phyloP scores from a whole-genome alignment of 2,329 filamentous ascomycete species.

The Orbilia javanica region DNA sequence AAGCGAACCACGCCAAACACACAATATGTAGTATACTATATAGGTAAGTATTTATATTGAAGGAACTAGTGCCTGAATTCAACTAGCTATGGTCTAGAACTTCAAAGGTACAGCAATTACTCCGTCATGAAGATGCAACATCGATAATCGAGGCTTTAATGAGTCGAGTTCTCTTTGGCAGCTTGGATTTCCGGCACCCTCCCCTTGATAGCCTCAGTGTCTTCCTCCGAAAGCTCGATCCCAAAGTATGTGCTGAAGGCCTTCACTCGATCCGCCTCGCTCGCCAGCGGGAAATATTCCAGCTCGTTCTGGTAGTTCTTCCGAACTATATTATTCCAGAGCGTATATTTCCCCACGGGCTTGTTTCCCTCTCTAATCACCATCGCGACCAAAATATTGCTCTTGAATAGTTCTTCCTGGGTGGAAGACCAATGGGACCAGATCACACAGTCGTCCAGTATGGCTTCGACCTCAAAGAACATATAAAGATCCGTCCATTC shows the following conservation, averaged over 20 bases:
- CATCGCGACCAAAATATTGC: slow-evolving; percentile 36
- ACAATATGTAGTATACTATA: too few species aligned
- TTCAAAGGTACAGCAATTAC: too few species aligned
- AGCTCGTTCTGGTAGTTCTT: slow-evolving; percentile 9
- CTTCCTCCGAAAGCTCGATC: slow-evolving; percentile 35
- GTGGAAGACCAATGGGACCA: slow-evolving; percentile 40
- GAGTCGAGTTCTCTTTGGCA: not conserved
- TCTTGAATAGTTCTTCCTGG: slow-evolving; percentile 17
- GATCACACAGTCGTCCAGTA: slow-evolving; percentile 34
- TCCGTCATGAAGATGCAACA: not conserved
- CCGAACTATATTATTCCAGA: slow-evolving; percentile 35
- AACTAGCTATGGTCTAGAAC: not conserved
- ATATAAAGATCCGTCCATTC: slow-evolving; percentile 48
- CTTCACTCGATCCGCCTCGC: slow-evolving; percentile 31
- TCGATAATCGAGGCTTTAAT: not conserved
- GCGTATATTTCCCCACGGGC: slow-evolving; percentile 30
- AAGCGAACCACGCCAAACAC: not conserved
- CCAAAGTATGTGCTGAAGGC: slow-evolving; percentile 29
- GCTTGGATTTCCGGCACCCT: slow-evolving; percentile 11
- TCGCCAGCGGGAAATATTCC: slow-evolving; percentile 22
- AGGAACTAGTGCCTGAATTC: not conserved
- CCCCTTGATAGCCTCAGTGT: slow-evolving; percentile 28
- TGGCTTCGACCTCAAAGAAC: slow-evolving; percentile 46
- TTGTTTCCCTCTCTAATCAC: slow-evolving; percentile 37
- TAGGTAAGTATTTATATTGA: too few species aligned